Percentiles rank a stretch among this genome's conserved stretches.
phyloP scores from a whole-genome alignment of 805 yeast species.

The Metschnikowia anglica region DNA sequence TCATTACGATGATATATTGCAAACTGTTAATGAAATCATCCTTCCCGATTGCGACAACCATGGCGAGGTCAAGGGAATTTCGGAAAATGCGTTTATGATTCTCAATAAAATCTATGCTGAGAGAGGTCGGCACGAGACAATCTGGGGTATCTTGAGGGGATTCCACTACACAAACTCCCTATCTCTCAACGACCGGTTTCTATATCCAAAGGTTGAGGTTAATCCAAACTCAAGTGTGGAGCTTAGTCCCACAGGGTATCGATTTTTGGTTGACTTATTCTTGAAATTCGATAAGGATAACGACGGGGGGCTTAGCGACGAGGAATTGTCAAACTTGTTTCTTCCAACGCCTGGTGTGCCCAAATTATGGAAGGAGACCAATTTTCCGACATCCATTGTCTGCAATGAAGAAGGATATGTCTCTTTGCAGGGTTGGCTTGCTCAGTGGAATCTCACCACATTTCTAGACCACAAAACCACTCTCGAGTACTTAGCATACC shows the following conservation, averaged over 20 bases:
- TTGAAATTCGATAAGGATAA: conserved; percentile 88
- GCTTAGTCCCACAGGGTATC: conserved; percentile 85
- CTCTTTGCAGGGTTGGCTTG: conserved; percentile 96
- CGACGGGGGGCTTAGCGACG: conserved; percentile 88
- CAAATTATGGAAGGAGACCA: conserved; percentile 75
- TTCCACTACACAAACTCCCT: conserved; percentile 91
- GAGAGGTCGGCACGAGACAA: conserved; percentile 91
- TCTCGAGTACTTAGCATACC: conserved; percentile 80
- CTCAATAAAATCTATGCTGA: conserved; percentile 84
- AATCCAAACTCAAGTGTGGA: conserved; percentile 80
- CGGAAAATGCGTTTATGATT: conserved; percentile 71
- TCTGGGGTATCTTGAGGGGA: conserved; percentile 89
- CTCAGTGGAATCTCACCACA: conserved; percentile 98
- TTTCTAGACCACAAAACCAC: conserved; percentile 81
- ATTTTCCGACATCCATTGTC: conserved; percentile 85
- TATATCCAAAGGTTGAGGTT: conserved; percentile 79
- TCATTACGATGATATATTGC: conserved; percentile 39
- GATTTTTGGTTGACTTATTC: conserved; percentile 88
- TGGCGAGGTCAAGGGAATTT: conserved; percentile 50
- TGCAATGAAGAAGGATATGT: conserved; percentile 87
- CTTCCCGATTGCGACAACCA: conserved; percentile 21
- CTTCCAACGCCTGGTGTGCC: conserved; percentile 95
- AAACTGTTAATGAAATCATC: conserved; percentile 33
- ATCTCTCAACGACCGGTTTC: conserved; percentile 72
- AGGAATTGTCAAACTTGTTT: conserved; percentile 68